A percentile compares a stretch with the other conserved stretches of the same genome.
Evolutionary conservation across 805 yeast genomes (phyloP).

Genomic region (Candida maltosa): DNA sequence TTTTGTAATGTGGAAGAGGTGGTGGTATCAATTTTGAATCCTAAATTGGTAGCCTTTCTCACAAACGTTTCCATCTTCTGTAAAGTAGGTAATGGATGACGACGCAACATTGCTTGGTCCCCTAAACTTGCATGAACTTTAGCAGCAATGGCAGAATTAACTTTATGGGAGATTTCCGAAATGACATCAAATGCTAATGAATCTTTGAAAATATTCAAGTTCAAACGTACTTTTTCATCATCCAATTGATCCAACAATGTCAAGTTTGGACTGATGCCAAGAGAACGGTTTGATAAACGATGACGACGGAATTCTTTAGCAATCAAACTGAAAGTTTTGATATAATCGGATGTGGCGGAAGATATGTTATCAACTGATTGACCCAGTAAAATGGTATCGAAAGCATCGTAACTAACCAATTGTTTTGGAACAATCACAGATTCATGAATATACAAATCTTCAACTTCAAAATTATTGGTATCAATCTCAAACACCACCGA

Average conservation of each 20-base stretch:
- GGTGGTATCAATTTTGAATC: slow-evolving; percentile 69
- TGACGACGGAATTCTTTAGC: slow-evolving; percentile 70
- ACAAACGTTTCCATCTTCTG: slow-evolving; percentile 78
- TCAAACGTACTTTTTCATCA: slow-evolving; percentile 74
- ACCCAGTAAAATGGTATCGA: slow-evolving; percentile 48
- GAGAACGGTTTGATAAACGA: slow-evolving; percentile 49
- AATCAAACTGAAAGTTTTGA: slow-evolving; percentile 60
- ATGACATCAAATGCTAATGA: slow-evolving; percentile 55
- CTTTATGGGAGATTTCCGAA: slow-evolving; percentile 76
- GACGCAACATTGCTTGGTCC: slow-evolving; percentile 77
- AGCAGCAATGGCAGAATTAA: slow-evolving; percentile 83
- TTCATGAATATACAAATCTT: slow-evolving; percentile 75
- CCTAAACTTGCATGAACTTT: slow-evolving; percentile 73
- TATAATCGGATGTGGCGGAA: slow-evolving; percentile 61
- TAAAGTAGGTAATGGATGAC: slow-evolving; percentile 80
- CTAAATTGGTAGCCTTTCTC: slow-evolving; percentile 63
- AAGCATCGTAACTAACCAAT: slow-evolving; percentile 49
- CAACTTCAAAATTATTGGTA: slow-evolving; percentile 64
- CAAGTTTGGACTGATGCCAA: slow-evolving; percentile 50
- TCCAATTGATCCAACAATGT: slow-evolving; percentile 77
- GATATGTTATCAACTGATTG: slow-evolving; percentile 26
- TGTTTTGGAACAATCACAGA: slow-evolving; percentile 64
- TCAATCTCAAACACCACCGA: slow-evolving; percentile 82
- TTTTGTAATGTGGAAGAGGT: slow-evolving; percentile 68
- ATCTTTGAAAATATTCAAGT: slow-evolving; percentile 68